phyloP scores from a whole-genome alignment of 257 asterid genomes.

The Jacaranda copaia region DNA sequence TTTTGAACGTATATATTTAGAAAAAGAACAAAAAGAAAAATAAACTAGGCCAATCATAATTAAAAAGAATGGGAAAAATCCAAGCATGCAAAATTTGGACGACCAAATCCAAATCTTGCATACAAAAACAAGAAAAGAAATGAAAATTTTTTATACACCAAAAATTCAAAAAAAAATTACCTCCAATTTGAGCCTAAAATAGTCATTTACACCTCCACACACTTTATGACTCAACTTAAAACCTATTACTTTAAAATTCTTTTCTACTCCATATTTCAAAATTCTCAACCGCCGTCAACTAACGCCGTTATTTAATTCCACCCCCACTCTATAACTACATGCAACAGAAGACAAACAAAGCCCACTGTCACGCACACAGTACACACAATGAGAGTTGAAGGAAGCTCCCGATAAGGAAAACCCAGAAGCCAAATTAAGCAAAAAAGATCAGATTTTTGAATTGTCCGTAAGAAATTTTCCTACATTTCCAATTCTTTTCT shows the following conservation, averaged over 20 bases:
- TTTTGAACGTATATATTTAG: background rate
- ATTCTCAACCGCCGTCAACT: slow-evolving; percentile 56
- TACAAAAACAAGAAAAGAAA: background rate
- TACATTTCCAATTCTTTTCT: slow-evolving; percentile 14
- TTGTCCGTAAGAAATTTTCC: slow-evolving; percentile 37
- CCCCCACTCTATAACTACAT: slow-evolving; percentile 41
- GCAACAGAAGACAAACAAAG: slow-evolving; percentile 47
- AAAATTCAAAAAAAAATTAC: slow-evolving; percentile 40
- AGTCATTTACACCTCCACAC: slow-evolving; percentile 26
- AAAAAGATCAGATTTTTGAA: slow-evolving; percentile 22
- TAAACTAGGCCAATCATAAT: background rate
- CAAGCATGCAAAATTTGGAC: slow-evolving; percentile 33
- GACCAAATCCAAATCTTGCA: slow-evolving; percentile 10
- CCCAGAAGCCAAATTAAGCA: slow-evolving; percentile 26
- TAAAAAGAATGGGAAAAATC: background rate
- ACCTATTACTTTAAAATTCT: slow-evolving; percentile 28
- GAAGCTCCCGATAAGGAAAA: slow-evolving; percentile 34
- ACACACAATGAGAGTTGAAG: slow-evolving; percentile 32
- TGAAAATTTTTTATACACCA: background rate
- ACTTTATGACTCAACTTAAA: slow-evolving; percentile 24
- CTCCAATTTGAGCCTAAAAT: slow-evolving; percentile 39
- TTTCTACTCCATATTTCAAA: slow-evolving; percentile 43
- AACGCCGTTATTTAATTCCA: slow-evolving; percentile 52
- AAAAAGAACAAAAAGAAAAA: background rate
- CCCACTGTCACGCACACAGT: slow-evolving; percentile 42